These are phyloP conservation scores for Phaeosphaeria sp. DNA, from an alignment of 2,329 filamentous ascomycete species.

Conservation along the genomic window DNA sequence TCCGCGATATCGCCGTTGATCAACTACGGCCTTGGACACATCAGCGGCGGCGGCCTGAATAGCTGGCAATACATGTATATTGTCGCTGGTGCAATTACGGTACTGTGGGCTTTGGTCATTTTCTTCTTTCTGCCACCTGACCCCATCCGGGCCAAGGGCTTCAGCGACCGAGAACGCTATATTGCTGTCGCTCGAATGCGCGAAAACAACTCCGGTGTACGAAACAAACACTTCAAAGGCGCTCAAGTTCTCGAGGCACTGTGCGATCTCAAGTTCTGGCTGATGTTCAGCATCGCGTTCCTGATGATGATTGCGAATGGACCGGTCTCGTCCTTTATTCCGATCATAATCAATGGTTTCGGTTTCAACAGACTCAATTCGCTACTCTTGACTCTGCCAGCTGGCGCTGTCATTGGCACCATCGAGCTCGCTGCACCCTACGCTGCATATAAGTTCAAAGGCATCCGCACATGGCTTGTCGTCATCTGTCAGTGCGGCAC, in stretches of 20 bases:
- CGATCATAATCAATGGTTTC: constrained; percentile 40
- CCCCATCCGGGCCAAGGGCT: constrained; percentile 47
- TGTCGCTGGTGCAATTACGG: constrained; percentile 35
- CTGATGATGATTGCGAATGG: constrained; percentile 43
- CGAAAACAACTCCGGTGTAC: constrained; percentile 76
- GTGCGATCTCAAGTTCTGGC: constrained; percentile 63
- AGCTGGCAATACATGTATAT: constrained; percentile 44
- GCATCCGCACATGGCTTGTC: constrained; percentile 40
- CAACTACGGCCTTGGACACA: constrained; percentile 43
- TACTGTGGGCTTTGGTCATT: constrained; percentile 39
- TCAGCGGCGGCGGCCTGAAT: constrained; percentile 24
- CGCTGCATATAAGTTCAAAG: constrained; percentile 28
- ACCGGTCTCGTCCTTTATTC: constrained; percentile 36
- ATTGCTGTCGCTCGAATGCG: constrained; percentile 72
- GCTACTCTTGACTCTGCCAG: constrained; percentile 32
- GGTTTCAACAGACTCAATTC: constrained; percentile 37
- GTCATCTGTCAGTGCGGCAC: constrained; percentile 45
- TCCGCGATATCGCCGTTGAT: constrained; percentile 34
- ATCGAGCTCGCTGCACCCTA: constrained; percentile 32
- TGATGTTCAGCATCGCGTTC: constrained; percentile 35
- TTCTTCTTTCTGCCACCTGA: constrained; percentile 52
- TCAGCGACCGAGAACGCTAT: constrained; percentile 48
- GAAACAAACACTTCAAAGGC: constrained; percentile 71
- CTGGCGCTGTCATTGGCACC: constrained; percentile 32
- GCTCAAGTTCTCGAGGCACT: constrained; percentile 67